These are phyloP conservation scores for Collybia mongolica DNA, from an alignment of 768 basidiomycete species.

Conservation along the genomic window DNA sequence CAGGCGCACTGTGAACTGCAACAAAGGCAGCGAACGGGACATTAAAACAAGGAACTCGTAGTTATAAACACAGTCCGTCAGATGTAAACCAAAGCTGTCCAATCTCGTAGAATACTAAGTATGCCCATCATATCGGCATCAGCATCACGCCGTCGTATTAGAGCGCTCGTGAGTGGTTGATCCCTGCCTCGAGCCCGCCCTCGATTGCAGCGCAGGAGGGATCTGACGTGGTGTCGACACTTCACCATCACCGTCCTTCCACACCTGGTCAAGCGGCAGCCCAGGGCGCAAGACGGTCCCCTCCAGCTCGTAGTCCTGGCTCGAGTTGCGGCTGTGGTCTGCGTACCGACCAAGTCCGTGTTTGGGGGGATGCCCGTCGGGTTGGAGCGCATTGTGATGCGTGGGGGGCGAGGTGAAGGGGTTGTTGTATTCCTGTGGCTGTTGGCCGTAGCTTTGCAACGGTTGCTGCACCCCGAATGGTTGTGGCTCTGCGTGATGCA, in stretches of 20 bases:
- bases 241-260: conserved; percentile 29
- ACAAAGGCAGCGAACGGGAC: no score
- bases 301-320: conserved; percentile 22
- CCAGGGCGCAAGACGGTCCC: conserved; percentile 32
- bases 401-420: conserved; percentile 8
- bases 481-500: conserved; percentile 8
- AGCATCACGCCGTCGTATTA: no score
- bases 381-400: conserved; percentile 5
- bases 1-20: no score
- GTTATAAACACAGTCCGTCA: no score
- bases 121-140: no score
- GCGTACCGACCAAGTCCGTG: neutral
- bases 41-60: no score
- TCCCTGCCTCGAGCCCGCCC: no score
- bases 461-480: neutral
- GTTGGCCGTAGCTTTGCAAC: neutral
- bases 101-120: no score
- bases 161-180: no score
- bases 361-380: neutral
- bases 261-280: conserved; percentile 29
- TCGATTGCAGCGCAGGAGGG: no score
- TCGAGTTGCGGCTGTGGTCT: neutral
- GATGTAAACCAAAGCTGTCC: no score
- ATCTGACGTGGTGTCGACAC: conserved; percentile 7
- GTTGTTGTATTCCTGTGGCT: conserved; percentile 7